phyloP scores from a whole-genome alignment of 2,329 filamentous ascomycete genomes.

The Mycosphaerella sp. region DNA sequence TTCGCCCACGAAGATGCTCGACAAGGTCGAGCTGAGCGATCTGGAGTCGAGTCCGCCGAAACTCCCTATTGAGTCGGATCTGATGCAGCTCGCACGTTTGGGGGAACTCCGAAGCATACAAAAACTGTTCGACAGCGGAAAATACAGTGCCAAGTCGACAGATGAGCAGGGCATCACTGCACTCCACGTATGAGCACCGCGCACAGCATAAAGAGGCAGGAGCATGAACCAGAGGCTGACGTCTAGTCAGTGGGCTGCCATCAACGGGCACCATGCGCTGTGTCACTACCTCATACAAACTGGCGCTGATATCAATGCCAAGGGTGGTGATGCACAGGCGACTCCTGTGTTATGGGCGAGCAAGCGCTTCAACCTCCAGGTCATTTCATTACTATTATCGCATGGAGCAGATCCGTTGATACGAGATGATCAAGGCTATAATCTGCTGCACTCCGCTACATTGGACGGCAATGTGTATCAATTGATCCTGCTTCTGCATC shows the following conservation, averaged over 20 bases:
- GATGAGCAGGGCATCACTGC: conserved; percentile 95
- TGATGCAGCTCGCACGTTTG: conserved; percentile 90
- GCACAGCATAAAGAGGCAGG: conserved; percentile 5
- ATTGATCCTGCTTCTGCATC: conserved; percentile 81
- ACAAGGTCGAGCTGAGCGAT: conserved; percentile 33
- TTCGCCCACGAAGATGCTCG: conserved; percentile 29
- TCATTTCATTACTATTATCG: conserved; percentile 84
- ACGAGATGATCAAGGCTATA: conserved; percentile 93
- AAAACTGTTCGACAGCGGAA: conserved; percentile 77
- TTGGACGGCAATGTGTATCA: conserved; percentile 95
- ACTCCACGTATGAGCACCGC: conserved; percentile 61
- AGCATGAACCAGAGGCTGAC: conserved; percentile 19
- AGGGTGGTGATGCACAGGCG: conserved; percentile 89
- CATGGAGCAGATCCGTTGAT: conserved; percentile 88
- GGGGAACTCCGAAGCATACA: conserved; percentile 84
- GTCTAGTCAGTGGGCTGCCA: conserved; percentile 77
- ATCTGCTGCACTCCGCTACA: conserved; percentile 92
- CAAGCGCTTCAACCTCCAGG: conserved; percentile 93
- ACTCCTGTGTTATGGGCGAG: conserved; percentile 96
- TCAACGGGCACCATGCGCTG: conserved; percentile 97
- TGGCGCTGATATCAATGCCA: conserved; percentile 87
- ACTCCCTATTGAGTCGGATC: conserved; percentile 62
- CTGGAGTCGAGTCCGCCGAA: conserved; percentile 32
- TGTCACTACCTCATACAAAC: conserved; percentile 86
- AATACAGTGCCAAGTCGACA: conserved; percentile 71